phyloP scores from a whole-genome alignment of 108 stramenopile species.

The Cyclotella distinguenda region DNA sequence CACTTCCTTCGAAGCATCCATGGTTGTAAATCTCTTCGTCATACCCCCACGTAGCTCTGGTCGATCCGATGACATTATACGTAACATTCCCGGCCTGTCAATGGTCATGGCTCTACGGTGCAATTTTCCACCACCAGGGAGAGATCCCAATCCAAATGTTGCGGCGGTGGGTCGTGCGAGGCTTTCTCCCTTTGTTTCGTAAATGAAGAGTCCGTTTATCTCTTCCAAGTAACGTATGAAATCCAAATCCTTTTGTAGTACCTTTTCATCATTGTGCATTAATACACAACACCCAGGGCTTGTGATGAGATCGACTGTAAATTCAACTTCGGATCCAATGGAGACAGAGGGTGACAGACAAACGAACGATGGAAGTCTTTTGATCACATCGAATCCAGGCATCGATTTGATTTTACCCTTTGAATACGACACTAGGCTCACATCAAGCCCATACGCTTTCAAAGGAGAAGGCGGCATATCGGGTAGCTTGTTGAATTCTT shows the following conservation, averaged over 20 bases:
- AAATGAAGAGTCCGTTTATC: conserved; percentile 79
- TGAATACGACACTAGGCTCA: conserved; percentile 66
- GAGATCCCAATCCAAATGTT: conserved; percentile 43
- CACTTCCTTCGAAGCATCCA: conserved; percentile 75
- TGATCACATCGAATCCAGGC: conserved; percentile 80
- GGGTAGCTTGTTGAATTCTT: conserved; percentile 54
- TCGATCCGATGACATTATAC: conserved; percentile 70
- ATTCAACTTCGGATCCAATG: conserved; percentile 64
- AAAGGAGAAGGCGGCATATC: conserved; percentile 67
- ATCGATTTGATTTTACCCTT: conserved; percentile 68
- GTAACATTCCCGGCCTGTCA: conserved; percentile 70
- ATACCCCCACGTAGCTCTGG: conserved; percentile 67
- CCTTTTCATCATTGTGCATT: conserved; percentile 61
- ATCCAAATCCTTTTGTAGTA: conserved; percentile 66
- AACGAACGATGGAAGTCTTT: conserved; percentile 70
- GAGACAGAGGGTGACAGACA: conserved; percentile 60
- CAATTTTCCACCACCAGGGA: conserved; percentile 25
- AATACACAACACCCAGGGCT: conserved; percentile 75
- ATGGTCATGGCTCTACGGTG: conserved; percentile 59
- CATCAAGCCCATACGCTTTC: conserved; percentile 70
- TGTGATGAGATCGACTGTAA: conserved; percentile 72
- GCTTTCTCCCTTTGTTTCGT: conserved; percentile 66
- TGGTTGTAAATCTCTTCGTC: conserved; percentile 70
- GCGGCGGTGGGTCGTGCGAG: conserved; percentile 70
- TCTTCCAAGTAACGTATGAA: conserved; percentile 85